These are phyloP conservation scores for Basipetospora chlamydospora DNA, from an alignment of 2,329 filamentous ascomycete genomes.

Conservation along the genomic window DNA sequence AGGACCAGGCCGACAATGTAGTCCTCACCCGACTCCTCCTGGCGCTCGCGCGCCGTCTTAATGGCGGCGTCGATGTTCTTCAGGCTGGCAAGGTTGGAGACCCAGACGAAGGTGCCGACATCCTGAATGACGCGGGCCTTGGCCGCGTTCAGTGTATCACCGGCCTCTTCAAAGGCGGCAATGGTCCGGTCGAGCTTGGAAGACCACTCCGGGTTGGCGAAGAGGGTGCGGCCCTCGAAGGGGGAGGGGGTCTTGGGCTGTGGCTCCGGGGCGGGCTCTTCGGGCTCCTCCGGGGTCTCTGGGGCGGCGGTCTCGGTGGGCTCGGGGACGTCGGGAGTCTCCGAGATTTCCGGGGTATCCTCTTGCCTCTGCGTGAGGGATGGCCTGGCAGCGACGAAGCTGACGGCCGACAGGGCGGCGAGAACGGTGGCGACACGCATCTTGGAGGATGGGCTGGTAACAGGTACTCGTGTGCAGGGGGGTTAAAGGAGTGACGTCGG, in stretches of 20 bases:
- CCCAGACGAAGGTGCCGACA: slow-evolving; percentile 28
- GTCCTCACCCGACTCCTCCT: slow-evolving; percentile 19
- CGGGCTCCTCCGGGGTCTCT: neutral
- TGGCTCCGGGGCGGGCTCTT: neutral
- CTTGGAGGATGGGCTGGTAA: neutral
- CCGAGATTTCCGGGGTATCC: neutral
- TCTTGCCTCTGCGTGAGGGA: slow-evolving; percentile 5
- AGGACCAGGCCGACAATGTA: slow-evolving; percentile 26
- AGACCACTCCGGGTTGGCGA: slow-evolving; percentile 28
- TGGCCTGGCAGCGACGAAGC: slow-evolving; percentile 8
- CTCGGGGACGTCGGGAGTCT: slow-evolving; percentile 1
- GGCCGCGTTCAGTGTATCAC: slow-evolving; percentile 22
- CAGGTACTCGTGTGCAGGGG: neutral
- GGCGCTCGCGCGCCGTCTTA: slow-evolving; percentile 19
- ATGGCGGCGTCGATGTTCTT: slow-evolving; percentile 24
- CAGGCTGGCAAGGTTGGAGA: slow-evolving; percentile 22
- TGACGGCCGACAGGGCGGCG: slow-evolving; percentile 7
- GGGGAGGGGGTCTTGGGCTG: slow-evolving; percentile 18
- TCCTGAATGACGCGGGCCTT: slow-evolving; percentile 23
- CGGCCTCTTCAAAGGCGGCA: slow-evolving; percentile 18
- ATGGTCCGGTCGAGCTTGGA: slow-evolving; percentile 24
- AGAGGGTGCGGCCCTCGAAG: slow-evolving; percentile 32
- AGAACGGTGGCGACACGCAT: slow-evolving; percentile 9
- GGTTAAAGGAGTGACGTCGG: neutral
- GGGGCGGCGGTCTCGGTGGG: neutral